Conservation (phyloP, 257 asterid genomes). For the Nicotiana knightiana region DNA sequence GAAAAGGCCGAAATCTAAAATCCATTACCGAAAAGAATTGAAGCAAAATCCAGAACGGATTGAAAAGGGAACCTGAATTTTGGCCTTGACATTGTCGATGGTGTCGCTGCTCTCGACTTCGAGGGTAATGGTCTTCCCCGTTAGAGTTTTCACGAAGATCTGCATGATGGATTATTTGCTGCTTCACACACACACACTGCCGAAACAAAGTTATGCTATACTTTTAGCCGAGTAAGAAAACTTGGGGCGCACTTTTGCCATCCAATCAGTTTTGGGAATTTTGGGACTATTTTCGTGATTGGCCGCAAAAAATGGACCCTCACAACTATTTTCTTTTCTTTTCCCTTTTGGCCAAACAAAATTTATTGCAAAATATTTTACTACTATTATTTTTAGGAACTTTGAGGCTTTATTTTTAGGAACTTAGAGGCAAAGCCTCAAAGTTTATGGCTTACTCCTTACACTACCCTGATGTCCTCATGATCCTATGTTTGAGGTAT, state of each 20-base stretch:
- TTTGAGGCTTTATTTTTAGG: too few relatives aligned
- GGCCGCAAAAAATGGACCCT: background rate
- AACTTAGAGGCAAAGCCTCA: too few relatives aligned
- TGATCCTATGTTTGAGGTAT: too few relatives aligned
- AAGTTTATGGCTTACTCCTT: too few relatives aligned
- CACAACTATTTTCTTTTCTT: background rate
- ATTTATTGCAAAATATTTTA: too few relatives aligned
- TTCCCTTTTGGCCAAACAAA: too few relatives aligned
- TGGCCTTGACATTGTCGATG: constrained; percentile 73
- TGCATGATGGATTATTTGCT: constrained; percentile 37
- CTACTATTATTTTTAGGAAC: too few relatives aligned
- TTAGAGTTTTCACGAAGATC: constrained; percentile 83
- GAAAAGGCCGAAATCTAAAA: background rate
- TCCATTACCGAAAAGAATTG: background rate
- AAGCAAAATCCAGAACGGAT: background rate
- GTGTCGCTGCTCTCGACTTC: constrained; percentile 81
- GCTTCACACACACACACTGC: background rate
- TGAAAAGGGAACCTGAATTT: constrained; percentile 60
- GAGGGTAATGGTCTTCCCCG: constrained; percentile 74
- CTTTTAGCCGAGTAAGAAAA: background rate
- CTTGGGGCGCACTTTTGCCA: background rate
- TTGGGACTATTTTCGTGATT: background rate
- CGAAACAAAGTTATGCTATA: background rate
- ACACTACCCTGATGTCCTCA: too few relatives aligned
- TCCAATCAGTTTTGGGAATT: background rate